phyloP scores from a whole-genome alignment of 129 eudicot species.

The carrot (Daucus carota) region DH1_v3.0 NC_030381.2:56171001-56171500 shows the following conservation, averaged over 20 bases:
- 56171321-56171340: slow-evolving; percentile 45
- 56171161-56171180: background rate
- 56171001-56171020: no score
- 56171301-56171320: slow-evolving; percentile 56
- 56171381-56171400: slow-evolving; percentile 94
- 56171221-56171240: slow-evolving; percentile 34
- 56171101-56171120: background rate
- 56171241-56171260: slow-evolving; percentile 63
- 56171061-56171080: background rate
- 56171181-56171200: background rate
- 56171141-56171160: background rate
- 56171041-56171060: background rate
- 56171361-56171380: slow-evolving; percentile 87
- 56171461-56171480: slow-evolving; percentile 25
- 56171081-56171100: background rate
- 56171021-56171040: background rate
- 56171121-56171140: background rate
- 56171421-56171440: background rate
- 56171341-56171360: slow-evolving; percentile 72
- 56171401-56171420: slow-evolving; percentile 15
- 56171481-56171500: background rate
- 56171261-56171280: slow-evolving; percentile 47
- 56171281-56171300: slow-evolving; percentile 47
- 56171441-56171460: background rate
- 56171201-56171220: slow-evolving; percentile 3